Base-by-base conservation (phyloP, 768 basidiomycete genomes). In the Amanita pseudoporphyria region DNA sequence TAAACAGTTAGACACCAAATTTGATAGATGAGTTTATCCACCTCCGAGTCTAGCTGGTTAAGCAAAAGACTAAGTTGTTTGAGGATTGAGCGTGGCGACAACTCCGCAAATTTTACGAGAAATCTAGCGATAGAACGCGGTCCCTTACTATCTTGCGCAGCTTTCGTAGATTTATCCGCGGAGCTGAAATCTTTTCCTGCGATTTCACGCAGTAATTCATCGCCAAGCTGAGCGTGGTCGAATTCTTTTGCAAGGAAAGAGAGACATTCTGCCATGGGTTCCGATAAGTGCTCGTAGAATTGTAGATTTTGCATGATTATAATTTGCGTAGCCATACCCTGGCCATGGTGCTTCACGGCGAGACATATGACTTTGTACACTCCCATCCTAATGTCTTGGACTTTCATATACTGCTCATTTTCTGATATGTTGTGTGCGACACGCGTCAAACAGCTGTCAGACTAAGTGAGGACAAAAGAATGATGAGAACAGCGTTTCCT, bases 251-350 rank as follows among this genome's bases (percentile, higher is more conserved):
- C 78, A 13, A 96, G 76, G 43, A 83, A 69, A 28, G 81, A 74
- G 21, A 98, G 73, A 41, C 87, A 82, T 56, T 97, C 95, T 0
- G 96, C 95, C 82, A 97, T 87, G 1, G 87, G 84, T 59, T 98
- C 95, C 0, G 89, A 81, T 18, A 96, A 77, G 60, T 98, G 95
- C 57, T 99, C 96, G 56, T 83, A 90, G 64, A 94, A 95, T 53
- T 94, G 92, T 12, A 99, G 71, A 41, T 79, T 81, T 61, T 96
- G 93, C 66, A 95, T 87, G 65, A 99, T 88, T 53, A 76, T 79
- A 53, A 87, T 94, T 60, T 95, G 92, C 0, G 89, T 88, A 18
- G 83, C 81, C 53, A 87, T 78, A 1, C 78, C 72, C 56, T 97
- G 94, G 3, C 77, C 81, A 54, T 97, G 93, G 57, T 86, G 79